A percentile compares a stretch with the other conserved stretches of the same genome.
These are phyloP conservation scores for Helotiales sp. DNA, from an alignment of 2,329 filamentous ascomycete genomes.

Conservation along the genomic window DNA sequence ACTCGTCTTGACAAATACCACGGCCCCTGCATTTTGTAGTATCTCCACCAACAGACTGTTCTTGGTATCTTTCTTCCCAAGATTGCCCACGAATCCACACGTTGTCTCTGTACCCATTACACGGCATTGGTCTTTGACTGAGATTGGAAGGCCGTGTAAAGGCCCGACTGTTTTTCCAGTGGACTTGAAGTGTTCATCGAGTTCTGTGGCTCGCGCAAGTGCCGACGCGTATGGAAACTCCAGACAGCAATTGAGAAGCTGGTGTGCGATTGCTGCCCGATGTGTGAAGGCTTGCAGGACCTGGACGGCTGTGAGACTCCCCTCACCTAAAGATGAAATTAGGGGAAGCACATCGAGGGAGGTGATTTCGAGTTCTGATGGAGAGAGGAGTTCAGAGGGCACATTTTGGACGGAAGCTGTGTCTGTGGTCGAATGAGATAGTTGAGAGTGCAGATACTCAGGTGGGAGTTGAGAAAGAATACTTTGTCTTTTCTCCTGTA, in stretches of 20 bases:
- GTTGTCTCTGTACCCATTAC: slow-evolving; percentile 48
- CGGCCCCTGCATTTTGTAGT: slow-evolving; percentile 46
- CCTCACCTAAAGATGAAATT: slow-evolving; percentile 38
- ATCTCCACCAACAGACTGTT: slow-evolving; percentile 48
- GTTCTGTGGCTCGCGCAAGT: slow-evolving; percentile 41
- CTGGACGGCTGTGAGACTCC: slow-evolving; percentile 41
- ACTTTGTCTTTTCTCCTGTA: not conserved
- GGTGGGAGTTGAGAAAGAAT: not conserved
- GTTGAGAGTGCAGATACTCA: not conserved
- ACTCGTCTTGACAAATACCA: slow-evolving; percentile 54
- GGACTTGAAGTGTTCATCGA: slow-evolving; percentile 45
- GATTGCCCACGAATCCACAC: slow-evolving; percentile 48
- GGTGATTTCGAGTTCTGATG: not conserved
- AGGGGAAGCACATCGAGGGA: not conserved
- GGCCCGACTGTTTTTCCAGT: slow-evolving; percentile 51
- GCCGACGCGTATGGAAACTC: slow-evolving; percentile 36
- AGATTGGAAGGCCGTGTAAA: slow-evolving; percentile 60
- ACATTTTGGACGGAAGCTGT: not conserved
- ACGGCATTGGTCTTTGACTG: slow-evolving; percentile 58
- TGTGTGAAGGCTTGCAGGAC: slow-evolving; percentile 54
- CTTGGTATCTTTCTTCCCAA: slow-evolving; percentile 42
- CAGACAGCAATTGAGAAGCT: slow-evolving; percentile 37
- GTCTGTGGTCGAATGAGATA: not conserved
- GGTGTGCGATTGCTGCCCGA: slow-evolving; percentile 52
- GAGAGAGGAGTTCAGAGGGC: not conserved